Conservation (phyloP, 768 basidiomycete species). For the Lactarius vividus region DNA sequence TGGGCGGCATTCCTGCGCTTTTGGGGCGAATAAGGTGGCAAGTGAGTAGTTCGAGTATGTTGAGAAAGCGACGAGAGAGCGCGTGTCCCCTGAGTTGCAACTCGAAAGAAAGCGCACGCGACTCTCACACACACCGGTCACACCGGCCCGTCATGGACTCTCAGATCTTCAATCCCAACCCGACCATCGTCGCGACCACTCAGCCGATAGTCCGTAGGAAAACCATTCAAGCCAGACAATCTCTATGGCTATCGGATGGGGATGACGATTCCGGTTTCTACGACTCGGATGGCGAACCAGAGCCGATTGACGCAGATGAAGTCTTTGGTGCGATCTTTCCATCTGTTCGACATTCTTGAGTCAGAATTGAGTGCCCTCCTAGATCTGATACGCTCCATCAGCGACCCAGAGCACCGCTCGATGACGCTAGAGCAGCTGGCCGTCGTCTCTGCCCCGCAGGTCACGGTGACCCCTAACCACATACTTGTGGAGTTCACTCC, state of each 20-base stretch:
- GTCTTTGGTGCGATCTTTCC: conserved; percentile 66
- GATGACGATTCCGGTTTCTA: conserved; percentile 29
- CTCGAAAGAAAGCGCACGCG: conserved; percentile 2
- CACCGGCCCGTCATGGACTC: conserved; percentile 39
- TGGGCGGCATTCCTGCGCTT: conserved; percentile 24
- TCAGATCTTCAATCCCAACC: conserved; percentile 87
- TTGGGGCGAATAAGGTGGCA: conserved; percentile 12
- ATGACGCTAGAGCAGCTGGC: conserved; percentile 89
- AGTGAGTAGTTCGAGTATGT: conserved; percentile 20
- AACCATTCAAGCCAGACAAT: conserved; percentile 40
- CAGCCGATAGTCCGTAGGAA: conserved; percentile 46
- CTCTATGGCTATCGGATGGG: conserved; percentile 56
- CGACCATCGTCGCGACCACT: conserved; percentile 64
- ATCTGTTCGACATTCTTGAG: not conserved
- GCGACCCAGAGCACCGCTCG: conserved; percentile 93
- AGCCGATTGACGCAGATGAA: conserved; percentile 87
- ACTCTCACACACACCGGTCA: not conserved
- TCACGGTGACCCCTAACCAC: conserved; percentile 57
- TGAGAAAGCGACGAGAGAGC: conserved; percentile 16
- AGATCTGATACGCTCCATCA: conserved; percentile 92
- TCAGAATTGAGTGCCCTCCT: not conserved
- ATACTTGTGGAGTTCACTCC: conserved; percentile 93
- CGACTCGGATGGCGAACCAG: conserved; percentile 44
- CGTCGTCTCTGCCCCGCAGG: conserved; percentile 90
- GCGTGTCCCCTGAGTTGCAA: conserved; percentile 4